These are phyloP conservation scores for Geosmithia flava DNA, from an alignment of 2,329 filamentous ascomycete species.

Conservation along the genomic window DNA sequence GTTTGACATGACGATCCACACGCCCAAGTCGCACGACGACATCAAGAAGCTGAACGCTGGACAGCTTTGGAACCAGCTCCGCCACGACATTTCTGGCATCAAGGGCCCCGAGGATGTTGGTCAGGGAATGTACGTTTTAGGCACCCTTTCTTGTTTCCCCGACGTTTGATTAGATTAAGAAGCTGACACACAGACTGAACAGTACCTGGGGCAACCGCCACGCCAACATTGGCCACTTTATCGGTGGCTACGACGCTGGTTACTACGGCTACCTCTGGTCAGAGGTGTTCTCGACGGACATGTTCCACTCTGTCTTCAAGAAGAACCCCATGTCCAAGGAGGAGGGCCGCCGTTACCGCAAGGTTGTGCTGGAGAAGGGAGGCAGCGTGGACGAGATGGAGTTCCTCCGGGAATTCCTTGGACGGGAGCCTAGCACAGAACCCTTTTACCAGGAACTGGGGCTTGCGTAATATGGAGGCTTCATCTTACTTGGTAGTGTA, in stretches of 20 bases:
- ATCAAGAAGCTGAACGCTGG: constrained; percentile 53
- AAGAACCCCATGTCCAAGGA: constrained; percentile 64
- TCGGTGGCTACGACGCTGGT: constrained; percentile 74
- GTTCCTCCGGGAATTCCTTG: constrained; percentile 66
- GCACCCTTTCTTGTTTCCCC: neutral
- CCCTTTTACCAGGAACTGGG: constrained; percentile 74
- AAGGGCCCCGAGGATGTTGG: constrained; percentile 61
- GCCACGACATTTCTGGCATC: constrained; percentile 58
- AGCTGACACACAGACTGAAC: constrained; percentile 14
- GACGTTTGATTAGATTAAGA: no score
- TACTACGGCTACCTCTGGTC: constrained; percentile 70
- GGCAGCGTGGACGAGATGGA: constrained; percentile 73
- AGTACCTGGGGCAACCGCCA: constrained; percentile 66
- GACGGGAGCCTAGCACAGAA: constrained; percentile 62
- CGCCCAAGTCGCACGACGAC: constrained; percentile 55
- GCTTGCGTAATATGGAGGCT: constrained; percentile 6
- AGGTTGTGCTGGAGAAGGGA: constrained; percentile 66
- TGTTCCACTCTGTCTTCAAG: constrained; percentile 76
- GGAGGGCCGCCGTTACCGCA: constrained; percentile 64
- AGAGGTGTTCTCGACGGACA: constrained; percentile 72
- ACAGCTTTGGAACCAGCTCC: constrained; percentile 58
- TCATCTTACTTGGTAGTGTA: neutral
- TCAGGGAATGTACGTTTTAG: constrained; percentile 32
- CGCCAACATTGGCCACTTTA: constrained; percentile 70
- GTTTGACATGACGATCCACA: constrained; percentile 75